These are phyloP conservation scores for Solanum clarkiae DNA, from an alignment of 257 asterid species.

Conservation along the genomic window DNA sequence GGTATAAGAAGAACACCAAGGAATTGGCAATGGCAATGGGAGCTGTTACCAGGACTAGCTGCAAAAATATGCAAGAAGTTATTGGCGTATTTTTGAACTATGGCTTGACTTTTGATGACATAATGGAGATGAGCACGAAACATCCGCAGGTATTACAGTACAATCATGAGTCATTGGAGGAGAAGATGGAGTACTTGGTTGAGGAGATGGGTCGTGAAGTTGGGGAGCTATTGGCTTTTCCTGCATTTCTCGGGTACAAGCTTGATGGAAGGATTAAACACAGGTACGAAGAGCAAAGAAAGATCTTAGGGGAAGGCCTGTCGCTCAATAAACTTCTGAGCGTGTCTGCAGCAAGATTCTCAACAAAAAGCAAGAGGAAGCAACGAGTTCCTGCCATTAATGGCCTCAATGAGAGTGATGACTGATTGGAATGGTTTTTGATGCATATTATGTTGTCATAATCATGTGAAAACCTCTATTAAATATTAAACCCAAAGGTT, in stretches of 20 bases:
- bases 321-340: slow-evolving; percentile 75
- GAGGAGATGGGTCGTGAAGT: slow-evolving; percentile 91
- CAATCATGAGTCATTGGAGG: slow-evolving; percentile 62
- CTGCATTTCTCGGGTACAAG: slow-evolving; percentile 88
- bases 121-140: slow-evolving; percentile 78
- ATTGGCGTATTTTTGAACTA: slow-evolving; percentile 54
- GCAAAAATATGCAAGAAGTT: slow-evolving; percentile 70
- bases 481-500: not conserved
- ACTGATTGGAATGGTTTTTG: not conserved
- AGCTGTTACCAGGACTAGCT: slow-evolving; percentile 84
- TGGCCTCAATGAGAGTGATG: not conserved
- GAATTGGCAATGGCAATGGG: slow-evolving; percentile 85
- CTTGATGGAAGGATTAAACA: slow-evolving; percentile 76
- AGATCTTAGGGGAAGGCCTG: slow-evolving; percentile 61
- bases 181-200: slow-evolving; percentile 69
- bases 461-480: not conserved
- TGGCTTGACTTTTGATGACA: slow-evolving; percentile 61
- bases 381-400: not conserved
- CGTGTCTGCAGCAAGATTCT: slow-evolving; percentile 62
- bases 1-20: slow-evolving; percentile 45
- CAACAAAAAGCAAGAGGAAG: slow-evolving; percentile 32
- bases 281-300: slow-evolving; percentile 54
- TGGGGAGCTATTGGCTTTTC: slow-evolving; percentile 64
- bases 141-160: slow-evolving; percentile 83
- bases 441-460: not conserved